phyloP scores from a whole-genome alignment of 306 rosid species.

The Trichosanthes truncata region DNA sequence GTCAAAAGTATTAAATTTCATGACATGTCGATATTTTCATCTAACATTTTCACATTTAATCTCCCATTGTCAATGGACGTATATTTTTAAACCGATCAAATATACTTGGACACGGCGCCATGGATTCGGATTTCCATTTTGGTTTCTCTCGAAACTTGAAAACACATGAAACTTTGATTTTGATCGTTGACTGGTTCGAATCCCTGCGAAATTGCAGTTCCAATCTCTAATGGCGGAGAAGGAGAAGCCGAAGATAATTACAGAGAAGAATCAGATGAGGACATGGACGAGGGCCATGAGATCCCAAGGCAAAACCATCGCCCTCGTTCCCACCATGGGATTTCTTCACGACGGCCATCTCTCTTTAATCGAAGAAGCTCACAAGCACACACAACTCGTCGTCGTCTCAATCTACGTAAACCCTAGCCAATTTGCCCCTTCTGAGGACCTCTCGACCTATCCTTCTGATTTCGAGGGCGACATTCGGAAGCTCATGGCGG shows the following conservation, averaged over 20 bases:
- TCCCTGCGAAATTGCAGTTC: not conserved
- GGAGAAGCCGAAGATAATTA: slow-evolving; percentile 32
- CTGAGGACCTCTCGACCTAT: slow-evolving; percentile 77
- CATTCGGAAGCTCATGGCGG: slow-evolving; percentile 36
- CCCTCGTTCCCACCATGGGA: slow-evolving; percentile 87
- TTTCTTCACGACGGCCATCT: slow-evolving; percentile 74
- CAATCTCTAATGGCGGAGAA: slow-evolving; percentile 30
- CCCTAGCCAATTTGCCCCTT: slow-evolving; percentile 79
- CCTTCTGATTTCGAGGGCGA: slow-evolving; percentile 80
- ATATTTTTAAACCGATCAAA: no score
- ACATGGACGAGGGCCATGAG: slow-evolving; percentile 72
- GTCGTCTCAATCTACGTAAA: slow-evolving; percentile 80
- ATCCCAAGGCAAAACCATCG: slow-evolving; percentile 51
- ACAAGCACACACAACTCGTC: slow-evolving; percentile 28
- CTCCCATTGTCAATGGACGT: no score
- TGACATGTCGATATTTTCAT: no score
- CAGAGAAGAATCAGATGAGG: slow-evolving; percentile 52
- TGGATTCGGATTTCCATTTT: not conserved
- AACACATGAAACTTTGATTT: not conserved
- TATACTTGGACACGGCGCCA: not conserved
- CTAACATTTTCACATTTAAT: no score
- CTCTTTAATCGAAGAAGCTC: slow-evolving; percentile 57
- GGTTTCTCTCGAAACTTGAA: not conserved
- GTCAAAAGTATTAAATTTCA: no score
- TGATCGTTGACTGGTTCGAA: not conserved